Conservation (phyloP, 306 rosid species). For the Citrullus colocynthis region DNA sequence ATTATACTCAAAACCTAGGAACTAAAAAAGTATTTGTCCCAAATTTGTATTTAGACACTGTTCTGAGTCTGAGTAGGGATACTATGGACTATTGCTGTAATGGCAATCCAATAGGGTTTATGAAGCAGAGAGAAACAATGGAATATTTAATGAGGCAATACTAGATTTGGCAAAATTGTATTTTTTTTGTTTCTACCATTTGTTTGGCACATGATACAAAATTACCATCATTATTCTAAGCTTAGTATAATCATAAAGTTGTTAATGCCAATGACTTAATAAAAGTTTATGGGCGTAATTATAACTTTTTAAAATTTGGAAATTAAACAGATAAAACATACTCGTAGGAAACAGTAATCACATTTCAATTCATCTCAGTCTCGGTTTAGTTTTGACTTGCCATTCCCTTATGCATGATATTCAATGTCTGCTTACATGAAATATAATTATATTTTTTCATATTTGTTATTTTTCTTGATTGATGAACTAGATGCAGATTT, state of each 20-base stretch:
- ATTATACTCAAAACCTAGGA: too few species aligned
- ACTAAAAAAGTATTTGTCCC: too few species aligned
- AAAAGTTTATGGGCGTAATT: too few species aligned
- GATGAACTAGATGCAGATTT: neutral
- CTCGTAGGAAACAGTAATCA: neutral
- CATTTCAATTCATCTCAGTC: neutral
- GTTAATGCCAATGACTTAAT: neutral
- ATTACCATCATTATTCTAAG: neutral
- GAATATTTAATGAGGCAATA: neutral
- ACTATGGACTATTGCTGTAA: neutral
- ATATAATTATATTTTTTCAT: neutral
- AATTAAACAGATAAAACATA: neutral
- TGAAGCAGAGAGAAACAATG: neutral
- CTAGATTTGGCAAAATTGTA: too few species aligned
- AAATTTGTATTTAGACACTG: too few species aligned
- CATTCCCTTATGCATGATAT: neutral
- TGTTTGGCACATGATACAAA: neutral
- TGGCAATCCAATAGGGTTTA: neutral
- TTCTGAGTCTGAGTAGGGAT: neutral
- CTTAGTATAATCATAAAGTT: neutral
- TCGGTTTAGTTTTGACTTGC: neutral
- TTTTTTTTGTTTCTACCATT: neutral
- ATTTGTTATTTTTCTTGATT: neutral
- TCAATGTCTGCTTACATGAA: neutral
- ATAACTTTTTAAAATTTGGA: neutral